phyloP scores from a whole-genome alignment of 2,329 filamentous ascomycete genomes.

The Hyphodiscus sp. region DNA sequence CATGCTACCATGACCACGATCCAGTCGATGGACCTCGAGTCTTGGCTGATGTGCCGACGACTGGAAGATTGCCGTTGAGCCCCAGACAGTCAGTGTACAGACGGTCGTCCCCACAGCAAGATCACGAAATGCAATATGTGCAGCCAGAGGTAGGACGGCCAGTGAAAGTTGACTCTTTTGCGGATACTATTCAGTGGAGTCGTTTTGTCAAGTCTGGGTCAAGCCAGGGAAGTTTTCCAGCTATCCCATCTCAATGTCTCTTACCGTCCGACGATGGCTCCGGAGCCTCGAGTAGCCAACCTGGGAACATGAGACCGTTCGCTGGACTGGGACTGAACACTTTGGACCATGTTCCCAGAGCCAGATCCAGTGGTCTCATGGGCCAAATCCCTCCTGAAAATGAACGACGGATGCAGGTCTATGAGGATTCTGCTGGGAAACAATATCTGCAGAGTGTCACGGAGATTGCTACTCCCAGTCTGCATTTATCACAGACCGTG shows the following conservation, averaged over 20 bases:
- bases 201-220: slow-evolving; percentile 22
- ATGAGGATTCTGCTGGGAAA: slow-evolving; percentile 23
- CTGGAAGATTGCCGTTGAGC: slow-evolving; percentile 3
- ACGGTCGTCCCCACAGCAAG: background rate
- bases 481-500: slow-evolving; percentile 15
- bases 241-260: slow-evolving; percentile 32
- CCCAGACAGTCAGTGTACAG: slow-evolving; percentile 7
- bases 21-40: slow-evolving; percentile 9
- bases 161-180: slow-evolving; percentile 12
- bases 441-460: slow-evolving; percentile 25
- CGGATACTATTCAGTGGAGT: slow-evolving; percentile 25
- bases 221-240: slow-evolving; percentile 21
- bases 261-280: slow-evolving; percentile 29
- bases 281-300: slow-evolving; percentile 20
- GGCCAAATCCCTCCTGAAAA: background rate
- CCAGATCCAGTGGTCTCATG: slow-evolving; percentile 5
- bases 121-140: slow-evolving; percentile 1
- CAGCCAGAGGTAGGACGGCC: slow-evolving; percentile 1
- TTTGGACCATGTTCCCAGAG: slow-evolving; percentile 21
- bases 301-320: slow-evolving; percentile 22
- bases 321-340: slow-evolving; percentile 23
- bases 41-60: slow-evolving; percentile 7
- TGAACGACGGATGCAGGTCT: slow-evolving; percentile 19
- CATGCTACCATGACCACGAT: slow-evolving; percentile 43
- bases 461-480: slow-evolving; percentile 24